Evolutionary conservation across 2,329 filamentous ascomycete genomes (phyloP).

Genomic region (Xylariaceae sp.): DNA sequence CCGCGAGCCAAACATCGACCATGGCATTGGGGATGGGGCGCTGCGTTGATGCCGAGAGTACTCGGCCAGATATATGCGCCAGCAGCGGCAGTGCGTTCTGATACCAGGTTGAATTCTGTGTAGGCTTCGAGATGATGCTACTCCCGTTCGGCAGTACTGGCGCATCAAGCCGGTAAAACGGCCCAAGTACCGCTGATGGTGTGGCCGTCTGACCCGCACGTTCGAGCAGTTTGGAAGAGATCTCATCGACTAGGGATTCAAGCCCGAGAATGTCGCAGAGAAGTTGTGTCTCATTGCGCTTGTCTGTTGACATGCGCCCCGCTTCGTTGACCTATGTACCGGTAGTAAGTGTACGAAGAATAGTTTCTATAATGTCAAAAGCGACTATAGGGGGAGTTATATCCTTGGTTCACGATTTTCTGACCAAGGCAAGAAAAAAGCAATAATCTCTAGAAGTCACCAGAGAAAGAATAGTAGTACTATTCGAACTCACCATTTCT

Average conservation of each 20-base stretch:
- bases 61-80: conserved; percentile 52
- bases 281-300: conserved; percentile 66
- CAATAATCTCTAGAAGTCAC: neutral
- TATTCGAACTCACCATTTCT: conserved; percentile 43
- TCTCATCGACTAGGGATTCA: conserved; percentile 80
- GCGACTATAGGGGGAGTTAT: too few species aligned
- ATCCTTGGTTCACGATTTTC: too few species aligned
- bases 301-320: conserved; percentile 60
- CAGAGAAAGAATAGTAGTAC: neutral
- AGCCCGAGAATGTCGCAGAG: conserved; percentile 67
- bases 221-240: conserved; percentile 59
- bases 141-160: conserved; percentile 68
- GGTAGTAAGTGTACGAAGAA: neutral
- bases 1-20: conserved; percentile 78
- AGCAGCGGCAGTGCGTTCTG: conserved; percentile 37
- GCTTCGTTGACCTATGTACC: conserved; percentile 58
- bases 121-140: conserved; percentile 55
- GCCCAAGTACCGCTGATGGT: conserved; percentile 76
- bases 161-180: conserved; percentile 76
- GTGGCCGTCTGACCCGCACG: conserved; percentile 57
- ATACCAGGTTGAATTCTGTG: conserved; percentile 40
- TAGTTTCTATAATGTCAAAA: too few species aligned
- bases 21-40: conserved; percentile 63
- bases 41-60: conserved; percentile 58
- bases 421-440: too few species aligned